Evolutionary conservation across 1,284 basidiomycete genomes (phyloP), one percentile per base, ranked within the genome.

Genomic region (Malassezia psittaci): DNA sequence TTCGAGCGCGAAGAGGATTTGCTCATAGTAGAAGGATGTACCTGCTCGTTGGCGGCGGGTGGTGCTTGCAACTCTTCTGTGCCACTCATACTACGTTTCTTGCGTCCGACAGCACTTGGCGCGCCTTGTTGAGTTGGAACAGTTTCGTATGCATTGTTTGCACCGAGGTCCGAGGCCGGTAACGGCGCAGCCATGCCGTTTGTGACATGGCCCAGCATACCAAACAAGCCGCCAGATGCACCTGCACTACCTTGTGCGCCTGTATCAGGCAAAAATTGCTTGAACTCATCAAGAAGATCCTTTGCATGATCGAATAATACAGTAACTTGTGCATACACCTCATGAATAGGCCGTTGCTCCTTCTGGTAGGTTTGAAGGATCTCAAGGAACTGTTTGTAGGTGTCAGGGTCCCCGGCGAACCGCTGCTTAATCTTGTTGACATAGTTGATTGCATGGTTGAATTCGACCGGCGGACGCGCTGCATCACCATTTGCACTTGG

Each of bases 341-440:
- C 90, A 61, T 87, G 85, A 29, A 88, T 82, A 64, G 87, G 84
- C 60, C 83, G 82, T 72, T 89, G 87, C 72, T 96, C 91, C 75
- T 91, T 91, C 76, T 96, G 91, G 77, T 96, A 96, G 33, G 88
- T 87, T 79, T 98, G 94, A 64, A 99, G 78, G 52, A 98, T 93
- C 78, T 98, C 93, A 67, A 99, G 79, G 77, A 99, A 99, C 71
- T 90, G 86, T 78, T 96, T 96, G 81, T 99, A 99, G 42, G 87
- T 93, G 67, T 93, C 88, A 19, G 86, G 85, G 64, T 96, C 90
- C 61, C 86, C 84, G n/a, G 83, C 79, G 77, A 87, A 98, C 47
- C 91, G 84, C 43, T 85, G 85, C 79, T 98, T 98, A 79, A 99
- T 98, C 80, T 91, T 93, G 81, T 96, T 96, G 66, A 99, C 85